Percentiles rank a stretch among this genome's conserved stretches.
Evolutionary conservation across 2,329 filamentous ascomycete species (phyloP).

Genomic region (Lachnellula subtilissima): DNA sequence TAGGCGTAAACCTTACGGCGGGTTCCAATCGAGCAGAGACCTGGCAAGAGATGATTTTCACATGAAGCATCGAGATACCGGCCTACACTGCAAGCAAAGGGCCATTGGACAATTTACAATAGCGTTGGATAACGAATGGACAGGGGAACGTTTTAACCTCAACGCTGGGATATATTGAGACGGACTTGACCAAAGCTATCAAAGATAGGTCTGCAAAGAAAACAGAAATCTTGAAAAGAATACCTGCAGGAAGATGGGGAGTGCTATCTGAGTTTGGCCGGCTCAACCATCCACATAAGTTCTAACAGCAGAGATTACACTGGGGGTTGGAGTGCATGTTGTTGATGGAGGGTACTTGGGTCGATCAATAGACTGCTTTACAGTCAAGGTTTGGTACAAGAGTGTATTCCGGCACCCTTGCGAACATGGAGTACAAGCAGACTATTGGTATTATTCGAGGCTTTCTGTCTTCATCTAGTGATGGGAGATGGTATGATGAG

Average conservation of each 20-base stretch:
- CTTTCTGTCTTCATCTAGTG: too few species aligned
- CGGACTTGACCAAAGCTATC: slow-evolving; percentile 82
- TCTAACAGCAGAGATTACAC: slow-evolving; percentile 33
- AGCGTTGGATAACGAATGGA: slow-evolving; percentile 80
- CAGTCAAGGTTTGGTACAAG: background rate
- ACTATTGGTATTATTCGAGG: too few species aligned
- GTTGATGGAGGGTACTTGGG: slow-evolving; percentile 13
- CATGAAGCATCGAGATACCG: slow-evolving; percentile 6
- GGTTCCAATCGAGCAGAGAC: slow-evolving; percentile 12
- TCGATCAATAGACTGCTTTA: background rate
- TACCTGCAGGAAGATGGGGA: slow-evolving; percentile 78
- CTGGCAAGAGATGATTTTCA: slow-evolving; percentile 14
- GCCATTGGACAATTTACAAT: slow-evolving; percentile 58
- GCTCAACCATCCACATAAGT: slow-evolving; percentile 63
- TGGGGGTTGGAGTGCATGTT: slow-evolving; percentile 11
- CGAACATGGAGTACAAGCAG: too few species aligned
- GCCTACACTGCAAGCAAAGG: slow-evolving; percentile 15
- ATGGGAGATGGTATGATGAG: too few species aligned
- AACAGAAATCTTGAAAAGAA: slow-evolving; percentile 66
- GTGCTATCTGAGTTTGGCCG: slow-evolving; percentile 79
- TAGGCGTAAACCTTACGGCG: slow-evolving; percentile 33
- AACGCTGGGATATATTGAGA: slow-evolving; percentile 85
- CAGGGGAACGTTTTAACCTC: slow-evolving; percentile 65
- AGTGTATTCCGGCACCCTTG: too few species aligned
- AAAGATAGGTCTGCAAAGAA: slow-evolving; percentile 65